A percentile compares a stretch with the other conserved stretches of the same genome.
These are phyloP conservation scores for Emericellopsis cladophorae DNA, from an alignment of 2,329 filamentous ascomycete genomes.

Conservation along the genomic window DNA sequence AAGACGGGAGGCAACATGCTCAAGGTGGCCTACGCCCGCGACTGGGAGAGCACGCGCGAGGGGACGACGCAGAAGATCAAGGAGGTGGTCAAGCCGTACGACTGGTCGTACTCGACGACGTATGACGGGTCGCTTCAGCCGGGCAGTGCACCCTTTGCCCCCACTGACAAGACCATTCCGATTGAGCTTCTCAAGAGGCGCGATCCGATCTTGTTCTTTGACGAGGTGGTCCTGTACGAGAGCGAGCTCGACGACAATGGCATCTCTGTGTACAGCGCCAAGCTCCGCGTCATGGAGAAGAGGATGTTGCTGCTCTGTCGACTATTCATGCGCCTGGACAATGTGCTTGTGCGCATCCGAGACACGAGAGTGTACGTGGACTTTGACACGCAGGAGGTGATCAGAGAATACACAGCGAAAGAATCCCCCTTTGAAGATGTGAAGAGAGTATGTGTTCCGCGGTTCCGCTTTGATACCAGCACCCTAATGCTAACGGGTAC, in stretches of 20 bases:
- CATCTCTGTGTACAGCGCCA: slow-evolving; percentile 79
- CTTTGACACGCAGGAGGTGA: slow-evolving; percentile 65
- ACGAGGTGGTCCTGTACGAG: slow-evolving; percentile 92
- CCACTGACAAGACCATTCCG: slow-evolving; percentile 47
- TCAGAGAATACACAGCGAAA: slow-evolving; percentile 81
- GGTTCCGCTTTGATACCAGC: not conserved
- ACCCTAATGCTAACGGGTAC: not conserved
- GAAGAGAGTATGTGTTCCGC: slow-evolving; percentile 41
- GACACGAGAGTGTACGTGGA: slow-evolving; percentile 91
- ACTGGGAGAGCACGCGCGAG: slow-evolving; percentile 61
- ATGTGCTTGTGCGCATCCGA: slow-evolving; percentile 74
- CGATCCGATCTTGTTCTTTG: slow-evolving; percentile 92
- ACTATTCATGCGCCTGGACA: slow-evolving; percentile 87
- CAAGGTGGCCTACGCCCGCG: slow-evolving; percentile 81
- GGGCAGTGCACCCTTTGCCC: slow-evolving; percentile 10
- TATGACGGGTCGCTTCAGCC: slow-evolving; percentile 55
- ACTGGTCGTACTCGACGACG: slow-evolving; percentile 92
- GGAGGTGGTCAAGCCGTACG: slow-evolving; percentile 89
- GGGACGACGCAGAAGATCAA: slow-evolving; percentile 78
- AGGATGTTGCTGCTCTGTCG: slow-evolving; percentile 74
- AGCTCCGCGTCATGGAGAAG: slow-evolving; percentile 84
- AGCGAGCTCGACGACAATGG: slow-evolving; percentile 97
- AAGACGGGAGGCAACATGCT: slow-evolving; percentile 89
- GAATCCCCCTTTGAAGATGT: slow-evolving; percentile 72
- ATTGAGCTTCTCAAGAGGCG: slow-evolving; percentile 75